phyloP scores from a whole-genome alignment of 2,329 filamentous ascomycete genomes.

The Neopestalotiopsis sp. region DNA sequence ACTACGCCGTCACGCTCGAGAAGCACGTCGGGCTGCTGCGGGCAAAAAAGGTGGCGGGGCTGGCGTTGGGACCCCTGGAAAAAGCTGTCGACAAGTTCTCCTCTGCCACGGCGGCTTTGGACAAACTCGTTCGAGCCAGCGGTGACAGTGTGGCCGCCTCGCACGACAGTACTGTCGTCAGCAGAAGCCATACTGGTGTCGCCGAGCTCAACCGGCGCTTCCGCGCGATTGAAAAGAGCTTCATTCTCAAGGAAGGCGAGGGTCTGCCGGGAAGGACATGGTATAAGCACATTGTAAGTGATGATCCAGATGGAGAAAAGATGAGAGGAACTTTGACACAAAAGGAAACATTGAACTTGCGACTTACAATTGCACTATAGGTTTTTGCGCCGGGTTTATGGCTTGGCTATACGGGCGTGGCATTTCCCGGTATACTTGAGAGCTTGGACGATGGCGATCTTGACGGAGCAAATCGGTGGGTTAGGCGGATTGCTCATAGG shows the following conservation, averaged over 20 bases:
- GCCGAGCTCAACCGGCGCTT: neutral
- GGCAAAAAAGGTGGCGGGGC: neutral
- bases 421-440: neutral
- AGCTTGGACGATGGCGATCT: neutral
- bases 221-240: neutral
- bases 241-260: neutral
- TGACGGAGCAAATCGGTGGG: neutral
- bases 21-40: neutral
- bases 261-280: neutral
- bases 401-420: neutral
- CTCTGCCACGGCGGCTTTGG: neutral
- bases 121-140: neutral
- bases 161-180: neutral
- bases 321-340: neutral
- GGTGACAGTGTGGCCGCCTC: neutral
- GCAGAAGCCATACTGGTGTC: neutral
- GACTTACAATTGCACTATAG: neutral
- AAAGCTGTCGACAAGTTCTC: neutral
- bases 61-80: neutral
- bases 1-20: neutral
- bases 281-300: conserved; percentile 5
- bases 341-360: neutral
- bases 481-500: neutral
- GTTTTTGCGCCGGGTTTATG: neutral
- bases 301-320: too few species aligned